Evolutionary conservation across 2,329 filamentous ascomycete genomes (phyloP).

Genomic region (Sporothrix euskadiensis): DNA sequence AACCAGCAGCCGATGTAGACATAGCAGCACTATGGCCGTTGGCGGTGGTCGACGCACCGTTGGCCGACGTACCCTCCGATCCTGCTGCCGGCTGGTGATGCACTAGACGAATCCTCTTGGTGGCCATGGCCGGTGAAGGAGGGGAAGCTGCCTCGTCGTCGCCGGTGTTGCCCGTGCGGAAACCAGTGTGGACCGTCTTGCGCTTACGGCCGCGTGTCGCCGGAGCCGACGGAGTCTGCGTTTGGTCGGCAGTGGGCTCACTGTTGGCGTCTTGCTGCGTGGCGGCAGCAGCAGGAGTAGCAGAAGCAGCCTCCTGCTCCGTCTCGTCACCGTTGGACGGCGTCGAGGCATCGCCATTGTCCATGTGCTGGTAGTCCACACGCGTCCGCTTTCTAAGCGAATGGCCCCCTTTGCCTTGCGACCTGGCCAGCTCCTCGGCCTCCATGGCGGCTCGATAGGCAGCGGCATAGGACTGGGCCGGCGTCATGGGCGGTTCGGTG

Average conservation of each 20-base stretch:
- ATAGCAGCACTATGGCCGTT: background rate
- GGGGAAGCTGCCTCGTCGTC: slow-evolving; percentile 28
- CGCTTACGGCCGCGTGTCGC: slow-evolving; percentile 40
- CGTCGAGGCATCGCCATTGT: slow-evolving; percentile 45
- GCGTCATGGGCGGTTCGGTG: slow-evolving; percentile 36
- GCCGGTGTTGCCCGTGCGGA: slow-evolving; percentile 34
- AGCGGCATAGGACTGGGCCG: slow-evolving; percentile 45
- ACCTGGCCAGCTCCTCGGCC: slow-evolving; percentile 53
- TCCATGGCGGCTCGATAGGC: slow-evolving; percentile 39
- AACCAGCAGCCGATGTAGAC: background rate
- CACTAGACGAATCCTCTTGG: slow-evolving; percentile 43
- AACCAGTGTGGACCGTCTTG: slow-evolving; percentile 30
- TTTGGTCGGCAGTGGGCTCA: background rate
- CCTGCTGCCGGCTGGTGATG: slow-evolving; percentile 17
- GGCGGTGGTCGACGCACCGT: background rate
- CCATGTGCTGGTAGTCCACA: slow-evolving; percentile 59
- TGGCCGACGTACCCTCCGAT: background rate
- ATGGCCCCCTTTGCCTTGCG: slow-evolving; percentile 54
- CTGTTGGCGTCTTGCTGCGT: background rate
- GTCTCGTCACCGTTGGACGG: background rate
- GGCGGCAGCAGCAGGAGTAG: background rate
- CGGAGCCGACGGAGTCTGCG: background rate
- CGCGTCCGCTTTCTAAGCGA: slow-evolving; percentile 58
- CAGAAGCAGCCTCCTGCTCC: background rate
- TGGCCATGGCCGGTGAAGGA: slow-evolving; percentile 37